Base-by-base conservation (phyloP, 208 protist species). In the Angomonas deanei region DNA sequence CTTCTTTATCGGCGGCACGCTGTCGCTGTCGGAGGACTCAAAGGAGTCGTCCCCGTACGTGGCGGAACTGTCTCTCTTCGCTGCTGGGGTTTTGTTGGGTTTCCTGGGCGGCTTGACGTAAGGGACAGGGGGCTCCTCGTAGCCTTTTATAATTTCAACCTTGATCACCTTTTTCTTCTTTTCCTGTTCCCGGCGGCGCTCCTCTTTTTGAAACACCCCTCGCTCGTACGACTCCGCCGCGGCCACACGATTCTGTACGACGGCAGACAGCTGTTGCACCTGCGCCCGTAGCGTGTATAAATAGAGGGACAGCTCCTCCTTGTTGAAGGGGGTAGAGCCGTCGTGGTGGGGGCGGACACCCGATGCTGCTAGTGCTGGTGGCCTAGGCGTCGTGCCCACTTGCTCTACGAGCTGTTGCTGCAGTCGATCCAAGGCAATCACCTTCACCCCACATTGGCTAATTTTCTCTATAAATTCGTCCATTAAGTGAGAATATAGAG, bases 351-450 rank as follows among this genome's bases (percentile, higher is more conserved):
- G n/a, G n/a, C n/a, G n/a, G n/a, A n/a, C n/a, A n/a, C n/a, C n/a
- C n/a, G n/a, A n/a, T n/a, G n/a, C n/a, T n/a, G n/a, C n/a, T n/a
- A n/a, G n/a, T n/a, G n/a, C n/a, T n/a, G n/a, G n/a, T n/a, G n/a
- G n/a, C 46, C 46, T 5, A 8, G 46, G 34, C 13, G 34, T 39
- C 11, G 15, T 24, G 6, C 50, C 50, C 13, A 56, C 17, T 11
- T 19, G 19, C 27, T 56, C 50, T 19, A 30, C 15, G 21, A 56
- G n/a, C 23, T 56, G 50, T 56, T 56, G 50, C 50, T 56, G 50
- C 4, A 56, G 8, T 11, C 31, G 23, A 36, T 56, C 50, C 21
- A 56, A 8, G 50, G 50, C 50, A 13, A 34, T 34, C 11, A 56
- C 13, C 15, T 56, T 28, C 11, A 56, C 26, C 50, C 27, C 50